These are phyloP conservation scores for Didymella pomorum DNA, from an alignment of 2,329 filamentous ascomycete species.

Conservation along the genomic window DNA sequence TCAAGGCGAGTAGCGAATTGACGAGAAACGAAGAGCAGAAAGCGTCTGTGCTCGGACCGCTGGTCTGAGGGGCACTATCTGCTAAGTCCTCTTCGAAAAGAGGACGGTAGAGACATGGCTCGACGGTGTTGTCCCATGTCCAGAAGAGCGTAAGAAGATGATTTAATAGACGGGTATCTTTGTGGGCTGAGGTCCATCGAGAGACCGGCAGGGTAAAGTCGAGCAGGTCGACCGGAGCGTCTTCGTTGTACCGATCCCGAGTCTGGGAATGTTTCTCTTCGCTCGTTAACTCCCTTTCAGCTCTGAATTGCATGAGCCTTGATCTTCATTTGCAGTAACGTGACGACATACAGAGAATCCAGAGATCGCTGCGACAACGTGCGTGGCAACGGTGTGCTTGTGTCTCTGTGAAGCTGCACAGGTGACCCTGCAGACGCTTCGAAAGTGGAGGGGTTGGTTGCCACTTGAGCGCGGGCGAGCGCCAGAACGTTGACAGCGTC, in stretches of 20 bases:
- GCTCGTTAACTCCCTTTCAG: not conserved
- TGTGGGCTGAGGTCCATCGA: not conserved
- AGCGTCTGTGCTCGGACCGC: not conserved
- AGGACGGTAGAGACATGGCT: not conserved
- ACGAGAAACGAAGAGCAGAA: too few species aligned
- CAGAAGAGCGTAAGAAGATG: slow-evolving; percentile 1
- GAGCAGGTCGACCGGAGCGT: not conserved
- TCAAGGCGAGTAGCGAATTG: too few species aligned
- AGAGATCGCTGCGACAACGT: too few species aligned
- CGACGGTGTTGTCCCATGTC: not conserved
- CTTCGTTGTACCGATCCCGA: slow-evolving; percentile 1
- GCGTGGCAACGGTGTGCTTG: too few species aligned
- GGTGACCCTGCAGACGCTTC: too few species aligned
- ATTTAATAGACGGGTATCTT: not conserved
- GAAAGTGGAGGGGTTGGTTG: not conserved
- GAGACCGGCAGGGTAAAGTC: not conserved
- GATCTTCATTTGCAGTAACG: too few species aligned
- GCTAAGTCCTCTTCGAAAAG: slow-evolving; percentile 3
- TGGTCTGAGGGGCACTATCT: not conserved
- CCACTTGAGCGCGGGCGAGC: not conserved
- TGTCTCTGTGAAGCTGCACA: too few species aligned
- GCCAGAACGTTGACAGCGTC: slow-evolving; percentile 3
- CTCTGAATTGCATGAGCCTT: not conserved
- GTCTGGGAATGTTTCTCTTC: not conserved
- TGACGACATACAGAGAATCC: too few species aligned